Evolutionary conservation across 129 eudicot genomes (phyloP), one percentile per base, ranked within the genome.

Genomic region (Dittrichia graveolens): DNA sequence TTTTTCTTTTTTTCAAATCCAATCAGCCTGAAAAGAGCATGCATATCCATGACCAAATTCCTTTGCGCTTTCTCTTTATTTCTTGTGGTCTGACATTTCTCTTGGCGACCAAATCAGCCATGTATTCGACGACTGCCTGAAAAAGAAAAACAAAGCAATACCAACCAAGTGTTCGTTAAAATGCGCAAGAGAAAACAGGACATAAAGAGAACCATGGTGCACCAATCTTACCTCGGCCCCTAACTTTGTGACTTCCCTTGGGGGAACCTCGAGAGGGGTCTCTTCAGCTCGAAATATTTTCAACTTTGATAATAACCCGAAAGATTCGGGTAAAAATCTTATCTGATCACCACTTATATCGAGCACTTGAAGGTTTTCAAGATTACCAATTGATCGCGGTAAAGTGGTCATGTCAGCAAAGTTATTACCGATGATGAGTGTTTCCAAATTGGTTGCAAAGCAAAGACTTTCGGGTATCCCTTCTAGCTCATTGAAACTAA

Each of bases 191-290:
- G 24, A 42, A 24, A 64, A 65, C 7, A 53, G 1, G 19, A 64
- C 67, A 12, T 18, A 74, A 8, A 7, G 14, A 40, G 8, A 55
- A 65, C 45, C 49, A 44, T 45, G 19, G 19, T 73, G 69, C 78
- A 79, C 6, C 41, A 1, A 67, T 74, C 66, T 61, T 81, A 93
- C 98, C 96, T 93, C 95, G 78, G 98, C 96, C 60, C 96, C 98
- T 15, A 80, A 34, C 70, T 83, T 70, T 5, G 75, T 73, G 16
- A 89, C 73, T 69, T 93, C 78, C 66, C 41, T 82, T 15, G 98
- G 98, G 55, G 98, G 98, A 46, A 87, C 80, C 71, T 87, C 96
- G 15, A 90, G 72, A 48, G 96, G 98, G 57, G 95, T 90, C 68
- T 88, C 95, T 18, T 93, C 88, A 0, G 91, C 87, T 8, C 76